Evolutionary conservation across 2,329 filamentous ascomycete species (phyloP), one percentile per base, ranked within the genome.

Genomic region (Alternaria novae-zelandiae): DNA sequence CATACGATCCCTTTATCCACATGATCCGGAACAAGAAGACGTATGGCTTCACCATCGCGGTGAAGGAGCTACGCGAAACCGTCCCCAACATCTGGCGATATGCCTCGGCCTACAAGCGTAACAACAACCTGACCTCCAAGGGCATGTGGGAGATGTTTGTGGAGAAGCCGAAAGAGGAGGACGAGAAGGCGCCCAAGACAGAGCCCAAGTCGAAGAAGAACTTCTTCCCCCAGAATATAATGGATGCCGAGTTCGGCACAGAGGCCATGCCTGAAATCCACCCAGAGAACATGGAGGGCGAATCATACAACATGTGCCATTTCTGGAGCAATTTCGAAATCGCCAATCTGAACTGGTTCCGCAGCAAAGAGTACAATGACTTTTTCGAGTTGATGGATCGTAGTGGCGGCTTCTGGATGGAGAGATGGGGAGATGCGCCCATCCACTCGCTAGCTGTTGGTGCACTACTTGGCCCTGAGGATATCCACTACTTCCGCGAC

Each of bases 311-410:
- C 83, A 99, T 99, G 96, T 99, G 96, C 80, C 96, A 99, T 84
- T 99, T 97, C 85, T 99, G 96, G 96, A 97, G 94, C 80, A 99
- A 99, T 81, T 99, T 99, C 72, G 96, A 99, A 82, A 99, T 99
- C 82, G 96, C 96, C 13, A 89, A 90, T 63, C 87, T 99, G 65
- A 91, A 93, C 82, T 99, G 94, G 89, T 98, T 98, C 87, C 89
- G 96, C 72, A 97, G 94, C 84, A 95, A 97, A 82, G 92, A 94
- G 77, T 99, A 99, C 79, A 91, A 97, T 73, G 96, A 97, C 70
- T 99, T 99, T 81, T 99, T 99, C 81, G 86, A 97, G 75, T 96
- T 97, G 91, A 97, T 99, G 95, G 96, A 99, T 79, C 90, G 90
- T 67, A 97, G 94, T 78, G 96, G 96, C 69, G 96, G 96, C 51